Evolutionary conservation across 805 yeast species (phyloP), one percentile per base, ranked within the genome.

Genomic region (Wickerhamiella dianesei): DNA sequence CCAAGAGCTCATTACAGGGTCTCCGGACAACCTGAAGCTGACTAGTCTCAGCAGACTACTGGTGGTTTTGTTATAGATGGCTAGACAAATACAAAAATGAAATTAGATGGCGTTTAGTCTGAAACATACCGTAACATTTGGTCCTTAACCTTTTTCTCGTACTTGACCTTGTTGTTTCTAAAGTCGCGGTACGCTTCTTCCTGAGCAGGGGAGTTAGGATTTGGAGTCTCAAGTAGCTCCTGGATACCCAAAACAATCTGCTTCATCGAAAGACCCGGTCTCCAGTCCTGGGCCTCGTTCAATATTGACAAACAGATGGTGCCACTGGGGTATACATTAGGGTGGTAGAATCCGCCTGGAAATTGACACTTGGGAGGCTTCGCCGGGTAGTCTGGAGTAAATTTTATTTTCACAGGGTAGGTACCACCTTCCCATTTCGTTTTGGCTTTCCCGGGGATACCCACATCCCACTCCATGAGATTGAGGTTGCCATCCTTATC

Each of bases 291-390:
- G 41, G 81, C 87, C 63, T 92, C 98, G 64, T 92, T 92, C 60
- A 92, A 70, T 46, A 92, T 88, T 45, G 94, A 80, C 42, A 92
- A 73, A 66, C 99, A 92, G 35, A 92, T 80, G 1, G 97, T 92
- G 1, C 99, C 99, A 47, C 95, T 83, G 1, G 99, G 99, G 58
- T 92, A 92, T 8, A 92, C 89, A 59, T 92, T 92, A 12, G 99
- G 99, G 64, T 92, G 99, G 66, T 87, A 92, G 58, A 92, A 92
- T 0, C 82, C 84, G 2, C 79, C 75, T 2, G 95, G 95, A 55
- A 92, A 87, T 65, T 75, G 77, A 48, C 94, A 87, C 59, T 86
- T 87, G 39, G 97, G 97, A 1, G 98, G 98, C 63, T 89, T 89
- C 5, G 95, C 82, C 2, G 98, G 98, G 60, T 86, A 92, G 51